Evolutionary conservation across 495 filamentous ascomycete genomes (phyloP).

Genomic region (Hapsidospora chrysogenum): DNA sequence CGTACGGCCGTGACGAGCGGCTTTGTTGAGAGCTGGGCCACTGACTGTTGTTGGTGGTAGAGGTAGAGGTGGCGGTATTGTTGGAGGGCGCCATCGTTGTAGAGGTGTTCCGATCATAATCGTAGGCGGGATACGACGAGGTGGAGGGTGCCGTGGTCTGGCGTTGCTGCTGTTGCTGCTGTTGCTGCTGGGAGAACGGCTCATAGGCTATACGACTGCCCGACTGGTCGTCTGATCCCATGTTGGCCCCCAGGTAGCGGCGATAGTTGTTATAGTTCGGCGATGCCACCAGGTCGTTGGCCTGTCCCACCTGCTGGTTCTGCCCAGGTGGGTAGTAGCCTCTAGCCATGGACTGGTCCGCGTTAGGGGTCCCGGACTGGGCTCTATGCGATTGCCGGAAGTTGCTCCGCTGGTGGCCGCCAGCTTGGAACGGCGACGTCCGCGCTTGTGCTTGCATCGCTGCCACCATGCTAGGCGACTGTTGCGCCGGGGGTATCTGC

Average conservation of each 20-base stretch:
- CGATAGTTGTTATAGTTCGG: constrained; percentile 1
- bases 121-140: background rate
- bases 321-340: background rate
- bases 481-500: background rate
- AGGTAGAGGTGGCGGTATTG: background rate
- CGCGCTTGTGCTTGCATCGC: background rate
- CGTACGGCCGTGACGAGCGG: background rate
- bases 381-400: background rate
- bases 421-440: background rate
- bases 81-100: background rate
- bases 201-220: constrained; percentile 2
- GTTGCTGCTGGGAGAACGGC: constrained; percentile 2
- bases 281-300: background rate
- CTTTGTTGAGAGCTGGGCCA: background rate
- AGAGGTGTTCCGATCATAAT: background rate
- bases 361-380: background rate
- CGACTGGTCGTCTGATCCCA: background rate
- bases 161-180: background rate
- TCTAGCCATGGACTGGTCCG: background rate
- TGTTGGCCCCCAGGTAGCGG: constrained; percentile 1
- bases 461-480: background rate
- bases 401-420: background rate
- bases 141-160: background rate
- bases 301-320: background rate
- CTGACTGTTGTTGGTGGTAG: too few relatives aligned